A percentile compares a stretch with the other conserved stretches of the same genome.
Conservation (phyloP, 257 asterid genomes). For the Capsicum baccatum region DNA sequence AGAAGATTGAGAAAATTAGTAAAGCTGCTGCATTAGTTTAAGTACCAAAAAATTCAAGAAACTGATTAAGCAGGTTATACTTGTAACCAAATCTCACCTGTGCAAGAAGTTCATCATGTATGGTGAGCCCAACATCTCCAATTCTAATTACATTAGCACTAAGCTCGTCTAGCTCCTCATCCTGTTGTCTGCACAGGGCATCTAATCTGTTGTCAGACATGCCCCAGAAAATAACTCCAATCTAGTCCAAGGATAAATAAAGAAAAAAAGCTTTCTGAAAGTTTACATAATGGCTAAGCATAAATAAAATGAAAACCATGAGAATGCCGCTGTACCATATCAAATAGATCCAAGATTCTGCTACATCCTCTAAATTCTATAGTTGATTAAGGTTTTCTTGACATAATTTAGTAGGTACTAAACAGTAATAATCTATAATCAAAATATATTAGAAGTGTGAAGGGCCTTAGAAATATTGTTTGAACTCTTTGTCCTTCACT, state of each 20-base stretch:
- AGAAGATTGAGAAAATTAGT: not conserved
- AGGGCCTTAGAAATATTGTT: too few species aligned
- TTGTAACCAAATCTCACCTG: conserved; percentile 56
- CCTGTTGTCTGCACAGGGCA: conserved; percentile 61
- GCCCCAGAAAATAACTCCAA: conserved; percentile 23
- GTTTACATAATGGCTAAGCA: not conserved
- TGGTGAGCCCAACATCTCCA: conserved; percentile 93
- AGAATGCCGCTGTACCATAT: not conserved
- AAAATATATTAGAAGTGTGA: too few species aligned
- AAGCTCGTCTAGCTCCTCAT: conserved; percentile 81
- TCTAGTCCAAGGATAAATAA: conserved; percentile 5
- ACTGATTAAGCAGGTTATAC: not conserved
- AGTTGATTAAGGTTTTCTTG: not conserved
- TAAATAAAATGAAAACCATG: not conserved
- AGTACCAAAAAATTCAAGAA: too few species aligned
- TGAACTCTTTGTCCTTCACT: too few species aligned
- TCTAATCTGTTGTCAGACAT: conserved; percentile 24
- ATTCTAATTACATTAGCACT: conserved; percentile 87
- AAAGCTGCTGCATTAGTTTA: not conserved
- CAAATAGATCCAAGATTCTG: not conserved
- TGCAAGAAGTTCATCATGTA: conserved; percentile 92
- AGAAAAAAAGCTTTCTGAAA: not conserved
- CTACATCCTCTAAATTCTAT: not conserved
- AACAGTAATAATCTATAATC: too few species aligned
- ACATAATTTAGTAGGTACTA: not conserved